Percentiles rank a stretch among this genome's conserved stretches.
phyloP scores from a whole-genome alignment of 1,284 basidiomycete species.

The Kalmanozyma brasiliensis region DNA sequence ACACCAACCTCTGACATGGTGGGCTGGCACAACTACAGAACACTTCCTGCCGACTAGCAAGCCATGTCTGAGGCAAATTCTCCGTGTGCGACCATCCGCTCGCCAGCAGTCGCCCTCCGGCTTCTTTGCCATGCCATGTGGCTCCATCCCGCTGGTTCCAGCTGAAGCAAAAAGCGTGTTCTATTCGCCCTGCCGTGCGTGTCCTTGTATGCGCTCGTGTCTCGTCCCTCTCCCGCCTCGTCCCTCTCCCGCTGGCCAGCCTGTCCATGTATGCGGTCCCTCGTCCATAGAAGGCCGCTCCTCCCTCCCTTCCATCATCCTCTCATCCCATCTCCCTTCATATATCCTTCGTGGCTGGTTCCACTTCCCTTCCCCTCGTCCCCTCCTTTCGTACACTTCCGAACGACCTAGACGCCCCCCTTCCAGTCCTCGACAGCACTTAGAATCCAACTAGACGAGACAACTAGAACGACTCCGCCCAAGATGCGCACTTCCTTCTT shows the following conservation, averaged over 20 bases:
- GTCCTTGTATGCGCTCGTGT: too few species aligned
- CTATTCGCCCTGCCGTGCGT: too few species aligned
- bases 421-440: not conserved
- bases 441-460: slow-evolving; percentile 9
- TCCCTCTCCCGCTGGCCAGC: not conserved
- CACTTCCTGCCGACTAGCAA: too few species aligned
- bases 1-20: too few species aligned
- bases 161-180: too few species aligned
- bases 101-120: not conserved
- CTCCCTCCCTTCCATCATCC: not conserved
- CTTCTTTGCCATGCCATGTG: not conserved
- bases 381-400: slow-evolving; percentile 7
- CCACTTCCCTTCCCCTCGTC: slow-evolving; percentile 11
- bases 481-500: slow-evolving; percentile 33
- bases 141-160: too few species aligned
- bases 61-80: too few species aligned
- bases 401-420: slow-evolving; percentile 22
- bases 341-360: slow-evolving; percentile 36
- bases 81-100: too few species aligned
- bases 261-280: not conserved
- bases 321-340: too few species aligned
- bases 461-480: slow-evolving; percentile 7
- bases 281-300: too few species aligned
- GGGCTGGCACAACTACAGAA: too few species aligned
- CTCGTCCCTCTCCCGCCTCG: not conserved